Conservation (phyloP, 148 eudicot species). For the Amaranthus palmeri region DNA sequence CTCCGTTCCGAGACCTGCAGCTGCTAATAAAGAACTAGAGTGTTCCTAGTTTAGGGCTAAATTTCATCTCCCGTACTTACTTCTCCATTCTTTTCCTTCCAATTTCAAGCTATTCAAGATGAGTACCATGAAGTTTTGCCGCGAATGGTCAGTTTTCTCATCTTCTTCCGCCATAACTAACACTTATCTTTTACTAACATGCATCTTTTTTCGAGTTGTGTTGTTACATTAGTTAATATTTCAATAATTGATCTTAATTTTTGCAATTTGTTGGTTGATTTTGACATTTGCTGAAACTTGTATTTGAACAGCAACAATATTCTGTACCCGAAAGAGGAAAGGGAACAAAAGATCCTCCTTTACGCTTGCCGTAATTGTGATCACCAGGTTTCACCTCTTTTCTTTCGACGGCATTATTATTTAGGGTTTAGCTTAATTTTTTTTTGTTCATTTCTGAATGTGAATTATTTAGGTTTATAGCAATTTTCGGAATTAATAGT, state of each 20-base stretch:
- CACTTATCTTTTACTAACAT: neutral
- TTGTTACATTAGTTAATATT: neutral
- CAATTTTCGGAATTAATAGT: neutral
- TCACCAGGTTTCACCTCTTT: constrained; percentile 54
- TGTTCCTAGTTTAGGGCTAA: too few species aligned
- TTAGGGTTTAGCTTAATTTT: neutral
- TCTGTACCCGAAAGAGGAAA: constrained; percentile 91
- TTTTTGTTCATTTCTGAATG: neutral
- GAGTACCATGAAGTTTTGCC: constrained; percentile 99
- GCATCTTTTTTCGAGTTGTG: too few species aligned
- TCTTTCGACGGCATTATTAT: neutral
- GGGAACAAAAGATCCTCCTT: constrained; percentile 74
- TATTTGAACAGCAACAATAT: constrained; percentile 71
- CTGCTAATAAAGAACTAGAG: too few species aligned
- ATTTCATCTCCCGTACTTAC: too few species aligned
- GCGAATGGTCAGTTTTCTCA: constrained; percentile 60
- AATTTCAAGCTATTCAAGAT: constrained; percentile 31
- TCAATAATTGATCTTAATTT: neutral
- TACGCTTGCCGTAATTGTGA: constrained; percentile 96
- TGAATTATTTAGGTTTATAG: neutral
- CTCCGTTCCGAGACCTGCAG: too few species aligned
- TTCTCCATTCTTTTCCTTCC: too few species aligned
- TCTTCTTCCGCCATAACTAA: neutral
- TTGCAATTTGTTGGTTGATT: neutral
- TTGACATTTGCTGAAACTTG: neutral